A percentile compares a stretch with the other conserved stretches of the same genome.
phyloP scores from a whole-genome alignment of 2,329 filamentous ascomycete species.

The Nannizzia gypsea region DNA sequence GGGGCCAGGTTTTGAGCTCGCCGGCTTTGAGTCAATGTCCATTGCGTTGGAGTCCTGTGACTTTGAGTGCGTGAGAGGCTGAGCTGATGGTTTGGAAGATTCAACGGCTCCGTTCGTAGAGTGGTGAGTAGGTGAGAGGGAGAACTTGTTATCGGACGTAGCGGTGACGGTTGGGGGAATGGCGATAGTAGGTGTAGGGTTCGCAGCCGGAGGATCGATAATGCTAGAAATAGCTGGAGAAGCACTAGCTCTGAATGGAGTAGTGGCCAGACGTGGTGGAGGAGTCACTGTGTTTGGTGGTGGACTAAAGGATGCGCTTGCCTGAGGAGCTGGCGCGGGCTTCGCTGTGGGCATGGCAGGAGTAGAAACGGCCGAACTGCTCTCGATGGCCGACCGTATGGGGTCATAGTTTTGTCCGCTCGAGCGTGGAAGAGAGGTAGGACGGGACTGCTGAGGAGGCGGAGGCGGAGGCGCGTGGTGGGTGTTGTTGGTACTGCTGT shows the following conservation, averaged over 20 bases:
- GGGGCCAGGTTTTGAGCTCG: conserved; percentile 13
- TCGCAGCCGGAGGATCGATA: conserved; percentile 54
- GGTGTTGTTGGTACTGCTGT: conserved; percentile 6
- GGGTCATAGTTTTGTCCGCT: conserved; percentile 83
- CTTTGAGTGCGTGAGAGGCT: conserved; percentile 6
- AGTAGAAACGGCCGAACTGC: conserved; percentile 28
- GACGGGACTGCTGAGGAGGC: conserved; percentile 15
- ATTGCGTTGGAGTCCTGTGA: conserved; percentile 20
- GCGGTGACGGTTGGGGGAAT: not conserved
- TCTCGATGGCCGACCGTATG: conserved; percentile 54
- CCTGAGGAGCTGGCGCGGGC: conserved; percentile 31
- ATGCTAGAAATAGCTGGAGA: conserved; percentile 88
- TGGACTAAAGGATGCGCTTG: conserved; percentile 31
- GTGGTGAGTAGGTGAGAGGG: not conserved
- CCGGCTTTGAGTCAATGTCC: conserved; percentile 21
- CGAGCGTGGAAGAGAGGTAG: conserved; percentile 41
- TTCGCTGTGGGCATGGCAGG: conserved; percentile 47
- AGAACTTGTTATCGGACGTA: not conserved
- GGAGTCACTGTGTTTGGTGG: conserved; percentile 38
- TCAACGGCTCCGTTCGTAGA: not conserved
- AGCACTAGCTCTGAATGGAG: conserved; percentile 57
- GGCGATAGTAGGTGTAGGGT: conserved; percentile 8
- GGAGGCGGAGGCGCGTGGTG: not conserved
- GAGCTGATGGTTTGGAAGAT: not conserved
- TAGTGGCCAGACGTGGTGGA: conserved; percentile 40